Evolutionary conservation across 2,329 filamentous ascomycete genomes (phyloP), one percentile per base, ranked within the genome.

Genomic region (Pestalotiopsis fici): DNA sequence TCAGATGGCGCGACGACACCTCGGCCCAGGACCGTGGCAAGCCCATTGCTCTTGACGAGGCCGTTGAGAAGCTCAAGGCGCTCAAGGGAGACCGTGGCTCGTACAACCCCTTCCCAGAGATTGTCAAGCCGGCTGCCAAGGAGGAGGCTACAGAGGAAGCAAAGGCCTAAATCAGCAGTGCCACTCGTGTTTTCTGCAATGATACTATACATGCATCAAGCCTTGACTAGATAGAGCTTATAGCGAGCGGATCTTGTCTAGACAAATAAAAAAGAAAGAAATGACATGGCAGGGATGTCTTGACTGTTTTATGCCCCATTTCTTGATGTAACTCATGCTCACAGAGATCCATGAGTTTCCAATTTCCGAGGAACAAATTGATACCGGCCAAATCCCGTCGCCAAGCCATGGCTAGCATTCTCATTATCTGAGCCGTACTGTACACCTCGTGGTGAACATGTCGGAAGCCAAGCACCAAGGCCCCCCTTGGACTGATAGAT

Each of bases 1-100:
- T 90, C 68, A 86, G 88, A 67, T 89, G 89, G 80, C 84, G 88
- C 71, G 88, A 90, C 73, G 87, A 90, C 78, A 87, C 87, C 62
- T 85, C 84, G 65, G 88, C 85, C 65, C 88, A 91, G 78, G 85
- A 84, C 73, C 85, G 88, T 76, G 88, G 88, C 71, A 87, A 88
- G 75, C 83, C 88, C 57, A 80, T 90, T 61, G 80, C 84, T 23
- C 78, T 90, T 64, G 79, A 87, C 55, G 85, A 88, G 73, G 88
- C 87, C 5, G 78, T 90, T 57, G 81, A 86, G 72, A 87, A 88
- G 77, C 81, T 89, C 68, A 72, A 80, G 63, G 81, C 82, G 74
- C 80, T 90, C 66, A 83, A 86, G 74, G 79, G 80, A 65, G 85
- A 88, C 73, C 72, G 76, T 55, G 72, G 76, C 68, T 70, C 74